Percentiles rank a stretch among this genome's conserved stretches.
Evolutionary conservation across 2,329 filamentous ascomycete genomes (phyloP).

Genomic region (Aphanocladium album): DNA sequence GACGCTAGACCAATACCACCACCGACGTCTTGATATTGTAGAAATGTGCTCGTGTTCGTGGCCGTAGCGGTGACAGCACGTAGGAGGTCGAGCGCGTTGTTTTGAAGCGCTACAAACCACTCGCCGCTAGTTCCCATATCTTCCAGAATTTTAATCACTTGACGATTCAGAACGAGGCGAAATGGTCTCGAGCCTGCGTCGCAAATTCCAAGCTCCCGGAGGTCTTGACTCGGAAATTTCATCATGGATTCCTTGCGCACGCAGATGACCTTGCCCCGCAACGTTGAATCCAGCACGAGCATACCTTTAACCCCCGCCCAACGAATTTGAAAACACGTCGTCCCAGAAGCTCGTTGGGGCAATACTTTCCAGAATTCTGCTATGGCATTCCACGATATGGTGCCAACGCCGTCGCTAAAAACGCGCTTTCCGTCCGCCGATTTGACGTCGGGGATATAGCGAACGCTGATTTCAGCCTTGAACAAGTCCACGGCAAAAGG

Average conservation of each 20-base stretch:
- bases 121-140: slow-evolving; percentile 58
- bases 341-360: slow-evolving; percentile 40
- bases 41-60: slow-evolving; percentile 59
- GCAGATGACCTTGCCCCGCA: slow-evolving; percentile 53
- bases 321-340: slow-evolving; percentile 71
- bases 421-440: slow-evolving; percentile 44
- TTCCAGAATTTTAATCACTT: slow-evolving; percentile 80
- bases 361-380: slow-evolving; percentile 53
- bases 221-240: slow-evolving; percentile 61
- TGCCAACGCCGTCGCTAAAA: slow-evolving; percentile 79
- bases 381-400: slow-evolving; percentile 58
- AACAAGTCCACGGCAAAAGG: slow-evolving; percentile 54
- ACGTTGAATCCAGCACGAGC: slow-evolving; percentile 61
- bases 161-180: slow-evolving; percentile 67
- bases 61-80: slow-evolving; percentile 53
- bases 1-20: slow-evolving; percentile 54
- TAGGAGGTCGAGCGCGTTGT: slow-evolving; percentile 53
- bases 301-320: slow-evolving; percentile 73
- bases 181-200: slow-evolving; percentile 63
- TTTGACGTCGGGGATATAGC: slow-evolving; percentile 46
- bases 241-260: slow-evolving; percentile 69
- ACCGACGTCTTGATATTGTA: slow-evolving; percentile 57
- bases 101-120: slow-evolving; percentile 63
- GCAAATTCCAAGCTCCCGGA: slow-evolving; percentile 63
- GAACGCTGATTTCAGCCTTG: slow-evolving; percentile 29